Base-by-base conservation (phyloP, 257 asterid species). In the Solanum chiquidenum region DNA sequence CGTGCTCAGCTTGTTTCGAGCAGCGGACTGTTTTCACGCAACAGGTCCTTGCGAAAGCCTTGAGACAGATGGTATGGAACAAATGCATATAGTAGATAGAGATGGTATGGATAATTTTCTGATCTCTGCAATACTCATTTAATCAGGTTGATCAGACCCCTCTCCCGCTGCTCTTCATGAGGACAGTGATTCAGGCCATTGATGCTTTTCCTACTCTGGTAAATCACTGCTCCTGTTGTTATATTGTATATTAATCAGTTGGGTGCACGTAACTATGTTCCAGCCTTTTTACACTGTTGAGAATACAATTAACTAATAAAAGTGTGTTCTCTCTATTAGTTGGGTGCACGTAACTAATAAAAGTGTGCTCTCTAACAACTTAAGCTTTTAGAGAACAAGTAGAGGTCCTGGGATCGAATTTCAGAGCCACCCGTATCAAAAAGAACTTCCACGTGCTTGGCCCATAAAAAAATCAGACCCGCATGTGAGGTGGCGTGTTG, bases 1-100 rank as follows among this genome's bases (percentile, higher is more conserved):
- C 94, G 88, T 97, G 99, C 91, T 93, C 99, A 58, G 99, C 98
- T 88, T 97, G 99, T 92, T 97, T 97, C 89, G 99, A 97, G 93
- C 99, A 97, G 93, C 98, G 99, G 49, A 95, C 99, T n/a, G 99
- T 97, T 85, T 97, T 97, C 87, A 97, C 99, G 5, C 99, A 97
- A 87, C 98, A 95, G 95, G 99, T 97, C 88, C 92, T 97, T 91
- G 92, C 93, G 31, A 95, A 91, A 91, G 99, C 99, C 87, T 91
- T 97, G 84, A 92, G 90, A 89, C 96, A 95, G 91, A 97, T 97
- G 99, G 99, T 97, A 95, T 72, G 91, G 58, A 86, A 42, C 79
- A 76, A 62, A 9, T 86, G 71, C 33, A 40, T 79, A 21, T 33
- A 38, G 6, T 40, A 38, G 20, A 40, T 46, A 49, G 35, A 25